A percentile compares a stretch with the other conserved stretches of the same genome.
Conservation (phyloP, 2,329 filamentous ascomycete species). For the Lachnellula occidentalis region DNA sequence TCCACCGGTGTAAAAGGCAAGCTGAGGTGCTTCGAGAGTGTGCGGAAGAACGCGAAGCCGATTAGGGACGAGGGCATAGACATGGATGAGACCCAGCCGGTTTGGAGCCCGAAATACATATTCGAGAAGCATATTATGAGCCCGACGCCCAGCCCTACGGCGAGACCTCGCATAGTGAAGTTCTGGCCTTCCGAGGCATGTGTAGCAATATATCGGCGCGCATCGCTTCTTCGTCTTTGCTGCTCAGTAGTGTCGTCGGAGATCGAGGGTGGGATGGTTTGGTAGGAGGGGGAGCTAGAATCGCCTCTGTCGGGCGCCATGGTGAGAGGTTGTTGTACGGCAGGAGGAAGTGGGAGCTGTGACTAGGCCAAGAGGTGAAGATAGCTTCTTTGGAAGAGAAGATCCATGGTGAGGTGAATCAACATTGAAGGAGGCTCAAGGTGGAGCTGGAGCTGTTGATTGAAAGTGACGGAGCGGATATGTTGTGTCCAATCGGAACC, state of each 20-base stretch:
- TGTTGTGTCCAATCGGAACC: too few species aligned
- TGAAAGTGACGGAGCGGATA: too few species aligned
- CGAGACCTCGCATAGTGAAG: constrained; percentile 78
- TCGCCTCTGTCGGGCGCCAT: constrained; percentile 26
- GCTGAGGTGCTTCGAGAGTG: constrained; percentile 63
- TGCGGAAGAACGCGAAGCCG: constrained; percentile 89
- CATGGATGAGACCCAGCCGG: constrained; percentile 78
- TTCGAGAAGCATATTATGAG: constrained; percentile 93
- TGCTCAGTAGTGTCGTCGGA: constrained; percentile 4
- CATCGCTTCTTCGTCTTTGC: constrained; percentile 24
- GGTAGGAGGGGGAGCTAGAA: constrained; percentile 16
- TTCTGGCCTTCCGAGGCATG: constrained; percentile 45
- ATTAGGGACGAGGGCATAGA: constrained; percentile 93
- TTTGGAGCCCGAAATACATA: constrained; percentile 98
- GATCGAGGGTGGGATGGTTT: constrained; percentile 16
- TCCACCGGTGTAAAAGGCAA: constrained; percentile 90
- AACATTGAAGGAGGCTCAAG: too few species aligned
- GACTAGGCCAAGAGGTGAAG: not conserved
- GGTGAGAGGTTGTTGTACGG: not conserved
- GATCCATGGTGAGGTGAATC: not conserved
- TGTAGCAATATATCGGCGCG: constrained; percentile 24
- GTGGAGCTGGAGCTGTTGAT: too few species aligned
- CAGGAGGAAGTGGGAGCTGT: not conserved
- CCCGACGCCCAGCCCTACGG: constrained; percentile 77
- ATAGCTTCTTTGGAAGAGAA: not conserved